Percentiles rank a stretch among this genome's conserved stretches.
phyloP scores from a whole-genome alignment of 78 protist genomes.

The Pelomyxa schiedti region DNA sequence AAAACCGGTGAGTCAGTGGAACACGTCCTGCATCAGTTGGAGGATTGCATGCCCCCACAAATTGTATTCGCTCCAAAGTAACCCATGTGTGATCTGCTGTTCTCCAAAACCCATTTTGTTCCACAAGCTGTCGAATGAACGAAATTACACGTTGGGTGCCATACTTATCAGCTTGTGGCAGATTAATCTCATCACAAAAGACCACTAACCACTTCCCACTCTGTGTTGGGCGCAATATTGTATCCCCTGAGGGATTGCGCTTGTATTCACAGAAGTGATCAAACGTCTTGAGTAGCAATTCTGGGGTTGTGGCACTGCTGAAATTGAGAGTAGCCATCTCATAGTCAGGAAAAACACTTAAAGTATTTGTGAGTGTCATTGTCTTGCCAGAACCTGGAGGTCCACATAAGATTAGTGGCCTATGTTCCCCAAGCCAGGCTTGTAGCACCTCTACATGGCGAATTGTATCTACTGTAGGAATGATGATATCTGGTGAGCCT shows the following conservation, averaged over 20 bases:
- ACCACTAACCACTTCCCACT: slow-evolving; percentile 80
- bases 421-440: slow-evolving; percentile 72
- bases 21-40: slow-evolving; percentile 98
- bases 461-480: slow-evolving; percentile 93
- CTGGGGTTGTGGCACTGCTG: slow-evolving; percentile 77
- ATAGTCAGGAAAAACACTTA: slow-evolving; percentile 55
- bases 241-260: slow-evolving; percentile 64
- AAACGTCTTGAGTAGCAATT: slow-evolving; percentile 65
- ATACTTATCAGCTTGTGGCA: slow-evolving; percentile 88
- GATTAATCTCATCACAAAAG: slow-evolving; percentile 94
- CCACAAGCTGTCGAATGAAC: slow-evolving; percentile 86
- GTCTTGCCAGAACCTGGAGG: slow-evolving; percentile 96
- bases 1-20: slow-evolving; percentile 75
- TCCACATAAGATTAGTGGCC: slow-evolving; percentile 91
- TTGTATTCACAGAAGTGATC: slow-evolving; percentile 65
- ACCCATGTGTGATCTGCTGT: slow-evolving; percentile 56
- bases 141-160: slow-evolving; percentile 93
- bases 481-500: slow-evolving; percentile 77
- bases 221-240: slow-evolving; percentile 42
- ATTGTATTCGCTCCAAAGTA: slow-evolving; percentile 73
- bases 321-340: slow-evolving; percentile 87
- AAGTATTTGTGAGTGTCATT: slow-evolving; percentile 81
- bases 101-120: slow-evolving; percentile 92
- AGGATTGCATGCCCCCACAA: slow-evolving; percentile 96
- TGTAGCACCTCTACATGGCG: slow-evolving; percentile 84